phyloP scores from a whole-genome alignment of 805 yeast species.

The Metschnikowia borealis region DNA sequence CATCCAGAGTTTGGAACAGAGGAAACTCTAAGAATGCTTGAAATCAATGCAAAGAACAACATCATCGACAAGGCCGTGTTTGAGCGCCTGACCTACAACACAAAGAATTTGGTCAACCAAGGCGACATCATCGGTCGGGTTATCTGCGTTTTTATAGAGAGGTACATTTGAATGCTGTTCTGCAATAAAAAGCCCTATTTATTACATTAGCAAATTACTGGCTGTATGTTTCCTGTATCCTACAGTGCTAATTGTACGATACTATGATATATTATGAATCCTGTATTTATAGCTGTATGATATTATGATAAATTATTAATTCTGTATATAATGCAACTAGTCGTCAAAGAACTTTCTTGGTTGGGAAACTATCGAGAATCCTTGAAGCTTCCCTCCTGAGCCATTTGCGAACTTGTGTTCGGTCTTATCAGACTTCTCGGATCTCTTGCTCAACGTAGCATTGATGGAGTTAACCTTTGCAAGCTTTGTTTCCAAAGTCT shows the following conservation, averaged over 20 bases:
- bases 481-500: constrained; percentile 28
- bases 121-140: constrained; percentile 37
- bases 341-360: constrained; percentile 20
- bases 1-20: constrained; percentile 74
- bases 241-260: too few species aligned
- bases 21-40: constrained; percentile 24
- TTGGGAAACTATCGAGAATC: constrained; percentile 36
- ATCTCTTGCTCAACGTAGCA: constrained; percentile 30
- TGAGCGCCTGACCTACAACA: constrained; percentile 26
- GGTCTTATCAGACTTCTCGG: constrained; percentile 8
- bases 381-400: constrained; percentile 37
- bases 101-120: constrained; percentile 34
- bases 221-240: neutral
- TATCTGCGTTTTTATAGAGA: constrained; percentile 30
- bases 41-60: constrained; percentile 16
- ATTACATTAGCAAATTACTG: neutral
- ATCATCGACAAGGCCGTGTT: constrained; percentile 23
- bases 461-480: constrained; percentile 29
- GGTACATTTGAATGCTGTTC: constrained; percentile 5
- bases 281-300: too few species aligned
- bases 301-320: neutral
- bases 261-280: too few species aligned
- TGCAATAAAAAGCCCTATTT: neutral
- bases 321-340: neutral
- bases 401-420: constrained; percentile 7